Evolutionary conservation across 2,329 filamentous ascomycete species (phyloP), one percentile per base, ranked within the genome.

Genomic region (Septoria petroselini): DNA sequence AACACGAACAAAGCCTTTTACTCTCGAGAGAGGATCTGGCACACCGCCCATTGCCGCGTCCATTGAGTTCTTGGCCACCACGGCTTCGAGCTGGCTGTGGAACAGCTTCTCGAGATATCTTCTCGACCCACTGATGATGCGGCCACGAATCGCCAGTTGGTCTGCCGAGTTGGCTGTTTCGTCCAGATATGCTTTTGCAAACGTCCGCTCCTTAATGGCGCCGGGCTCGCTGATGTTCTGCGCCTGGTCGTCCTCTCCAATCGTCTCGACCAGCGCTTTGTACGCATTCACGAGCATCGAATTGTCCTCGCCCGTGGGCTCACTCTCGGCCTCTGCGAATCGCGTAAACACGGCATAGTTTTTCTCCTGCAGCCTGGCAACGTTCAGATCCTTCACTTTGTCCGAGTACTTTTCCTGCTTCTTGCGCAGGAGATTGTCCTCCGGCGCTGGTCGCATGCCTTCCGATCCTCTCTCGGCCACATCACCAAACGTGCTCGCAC

Each of bases 11-110:
- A 91, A 98, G 6, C 89, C 93, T 64, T 88, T 88, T 64, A 96
- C 85, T 72, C 95, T 95, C 75, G 88, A 95, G 58, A 91, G 79
- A 17, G 89, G 81, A 47, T 91, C 89, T 1, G 93, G 93, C 33
- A 90, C 81, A 57, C 93, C 93, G 52, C 93, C 93, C 34, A 95
- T 79, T 65, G 88, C 88, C 23, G 93, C 91, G 65, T 96, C 91
- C 48, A 85, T 82, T 2, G 91, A 90, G 65, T 93, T 88, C 68
- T 86, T 94, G 31, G 81, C 78, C 53, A 98, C 85, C 33, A 86
- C 75, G 7, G 76, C 78, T 65, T 95, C 88, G 30, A 97, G 78
- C 58, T 91, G 83, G 41, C 77, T 76, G 65, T 86, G 83, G 68
- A 95, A 96, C 57, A 85, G 80, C 62, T 82, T 83, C 70, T 97